These are phyloP conservation scores for Theobroma grandiflorum DNA, from an alignment of 441 rosid species.

Conservation along the genomic window DNA sequence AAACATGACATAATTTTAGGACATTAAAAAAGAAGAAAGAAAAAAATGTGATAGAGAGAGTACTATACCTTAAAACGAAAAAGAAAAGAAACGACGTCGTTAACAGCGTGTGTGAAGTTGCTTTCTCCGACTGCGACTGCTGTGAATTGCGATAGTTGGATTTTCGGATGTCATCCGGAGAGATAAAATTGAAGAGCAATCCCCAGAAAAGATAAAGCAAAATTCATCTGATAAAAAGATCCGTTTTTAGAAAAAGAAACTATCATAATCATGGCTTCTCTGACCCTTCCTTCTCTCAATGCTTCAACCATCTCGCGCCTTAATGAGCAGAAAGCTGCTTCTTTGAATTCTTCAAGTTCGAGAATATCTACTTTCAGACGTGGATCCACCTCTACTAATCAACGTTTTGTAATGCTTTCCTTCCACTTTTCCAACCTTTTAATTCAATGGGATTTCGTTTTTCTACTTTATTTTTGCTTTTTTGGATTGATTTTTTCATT, in stretches of 20 bases:
- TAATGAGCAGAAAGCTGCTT: constrained; percentile 30
- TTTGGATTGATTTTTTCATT: not conserved
- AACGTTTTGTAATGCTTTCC: constrained; percentile 46
- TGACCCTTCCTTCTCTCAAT: constrained; percentile 57
- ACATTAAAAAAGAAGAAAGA: no score
- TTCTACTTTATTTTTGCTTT: not conserved
- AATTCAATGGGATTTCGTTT: constrained; percentile 20
- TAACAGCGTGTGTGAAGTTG: not conserved
- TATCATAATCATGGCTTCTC: constrained; percentile 52
- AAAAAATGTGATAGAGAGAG: no score
- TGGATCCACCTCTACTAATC: constrained; percentile 31
- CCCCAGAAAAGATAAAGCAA: not conserved
- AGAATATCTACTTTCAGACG: constrained; percentile 33
- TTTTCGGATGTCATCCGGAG: constrained; percentile 2
- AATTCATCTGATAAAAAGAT: not conserved
- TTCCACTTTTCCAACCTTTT: constrained; percentile 23
- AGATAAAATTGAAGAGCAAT: not conserved
- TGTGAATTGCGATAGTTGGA: not conserved
- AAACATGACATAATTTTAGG: no score
- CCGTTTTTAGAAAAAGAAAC: not conserved
- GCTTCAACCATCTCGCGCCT: constrained; percentile 42
- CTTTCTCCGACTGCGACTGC: not conserved
- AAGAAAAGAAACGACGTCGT: not conserved
- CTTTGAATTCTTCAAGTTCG: constrained; percentile 37
- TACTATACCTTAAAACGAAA: not conserved